phyloP scores from a whole-genome alignment of 495 filamentous ascomycete species.

The Aspergillus campestris region DNA sequence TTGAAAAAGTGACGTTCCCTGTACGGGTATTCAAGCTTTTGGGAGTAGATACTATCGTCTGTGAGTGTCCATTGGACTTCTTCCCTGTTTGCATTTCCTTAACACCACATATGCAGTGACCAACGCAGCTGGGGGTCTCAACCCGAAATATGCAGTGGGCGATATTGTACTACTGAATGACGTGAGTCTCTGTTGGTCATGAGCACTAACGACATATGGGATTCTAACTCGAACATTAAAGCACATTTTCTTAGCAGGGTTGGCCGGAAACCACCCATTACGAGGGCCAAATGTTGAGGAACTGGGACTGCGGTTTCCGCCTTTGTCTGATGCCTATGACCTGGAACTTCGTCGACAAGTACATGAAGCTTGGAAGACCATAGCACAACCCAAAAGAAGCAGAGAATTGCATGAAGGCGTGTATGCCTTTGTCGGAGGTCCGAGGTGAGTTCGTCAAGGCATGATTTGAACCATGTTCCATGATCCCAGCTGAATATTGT shows the following conservation, averaged over 20 bases:
- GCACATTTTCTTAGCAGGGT: conserved; percentile 68
- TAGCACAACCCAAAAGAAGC: conserved; percentile 29
- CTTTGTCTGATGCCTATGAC: conserved; percentile 71
- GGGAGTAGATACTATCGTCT: conserved; percentile 55
- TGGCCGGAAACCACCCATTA: conserved; percentile 62
- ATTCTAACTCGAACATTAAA: conserved; percentile 10
- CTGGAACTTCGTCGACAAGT: conserved; percentile 52
- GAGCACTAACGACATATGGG: too few relatives aligned
- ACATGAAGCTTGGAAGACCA: conserved; percentile 52
- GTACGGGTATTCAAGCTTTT: conserved; percentile 62
- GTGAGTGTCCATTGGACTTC: conserved; percentile 29
- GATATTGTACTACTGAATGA: conserved; percentile 69
- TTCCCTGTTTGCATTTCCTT: conserved; percentile 23
- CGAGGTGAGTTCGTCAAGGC: conserved; percentile 40
- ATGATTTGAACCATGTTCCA: background rate
- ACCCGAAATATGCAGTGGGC: conserved; percentile 58
- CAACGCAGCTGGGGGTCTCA: conserved; percentile 69
- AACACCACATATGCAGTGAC: conserved; percentile 43
- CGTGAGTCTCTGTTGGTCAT: conserved; percentile 27
- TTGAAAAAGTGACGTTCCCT: conserved; percentile 60
- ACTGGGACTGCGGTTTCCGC: conserved; percentile 62
- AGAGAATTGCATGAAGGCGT: conserved; percentile 61
- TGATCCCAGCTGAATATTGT: conserved; percentile 3
- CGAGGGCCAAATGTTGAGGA: conserved; percentile 60
- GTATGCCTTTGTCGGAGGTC: conserved; percentile 67